Percentiles rank a stretch among this genome's conserved stretches.
These are phyloP conservation scores for Mrakia hoshinonis DNA, from an alignment of 768 basidiomycete species.

Conservation along the genomic window DNA sequence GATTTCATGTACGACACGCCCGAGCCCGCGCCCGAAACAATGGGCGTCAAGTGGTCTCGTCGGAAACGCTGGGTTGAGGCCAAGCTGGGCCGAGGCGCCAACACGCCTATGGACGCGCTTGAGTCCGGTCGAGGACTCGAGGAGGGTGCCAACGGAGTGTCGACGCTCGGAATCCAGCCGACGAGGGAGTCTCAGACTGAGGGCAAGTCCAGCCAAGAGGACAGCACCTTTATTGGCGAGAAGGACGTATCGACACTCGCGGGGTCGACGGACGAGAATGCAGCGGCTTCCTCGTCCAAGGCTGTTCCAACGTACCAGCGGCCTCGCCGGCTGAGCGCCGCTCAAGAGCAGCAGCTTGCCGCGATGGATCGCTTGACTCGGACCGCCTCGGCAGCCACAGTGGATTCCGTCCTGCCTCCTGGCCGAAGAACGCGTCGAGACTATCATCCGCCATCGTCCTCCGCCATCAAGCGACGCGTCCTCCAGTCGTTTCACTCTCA, in stretches of 20 bases:
- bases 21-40: not conserved
- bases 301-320: not conserved
- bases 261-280: too few species aligned
- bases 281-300: not conserved
- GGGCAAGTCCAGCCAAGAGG: too few species aligned
- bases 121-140: not conserved
- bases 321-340: not conserved
- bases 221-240: too few species aligned
- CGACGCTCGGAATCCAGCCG: too few species aligned
- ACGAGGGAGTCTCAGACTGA: too few species aligned
- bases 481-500: not conserved
- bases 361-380: slow-evolving; percentile 4
- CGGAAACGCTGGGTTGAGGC: not conserved
- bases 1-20: not conserved
- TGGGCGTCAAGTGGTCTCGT: not conserved
- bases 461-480: not conserved
- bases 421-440: not conserved
- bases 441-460: not conserved
- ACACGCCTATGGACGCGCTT: not conserved
- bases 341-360: not conserved
- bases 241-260: too few species aligned
- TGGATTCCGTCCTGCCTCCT: slow-evolving; percentile 7
- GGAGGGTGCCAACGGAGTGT: too few species aligned
- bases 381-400: not conserved
- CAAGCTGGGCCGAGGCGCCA: not conserved